Evolutionary conservation across 176 grass and related monocot genomes (phyloP), one percentile per base, ranked within the genome.

Genomic region (Leersia perrieri): DNA sequence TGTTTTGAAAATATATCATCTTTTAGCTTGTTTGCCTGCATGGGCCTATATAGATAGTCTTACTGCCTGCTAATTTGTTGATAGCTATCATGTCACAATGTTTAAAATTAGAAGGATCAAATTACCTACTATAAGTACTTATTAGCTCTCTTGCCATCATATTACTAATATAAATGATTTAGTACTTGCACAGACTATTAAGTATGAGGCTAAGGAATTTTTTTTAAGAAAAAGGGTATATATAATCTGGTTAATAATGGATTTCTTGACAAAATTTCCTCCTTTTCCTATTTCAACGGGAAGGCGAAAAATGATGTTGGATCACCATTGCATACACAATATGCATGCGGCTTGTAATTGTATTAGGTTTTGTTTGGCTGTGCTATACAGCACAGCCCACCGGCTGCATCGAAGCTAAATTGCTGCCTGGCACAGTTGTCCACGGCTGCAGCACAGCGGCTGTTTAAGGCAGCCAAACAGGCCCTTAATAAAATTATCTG

Each of bases 131-230:
- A n/a, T n/a, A 49, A 33, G 63, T 47, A 39, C 16, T 31, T 25
- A 58, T 9, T 60, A 49, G 18, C 23, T 22, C 51, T n/a, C 51
- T 7, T n/a, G 10, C 51, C 40, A 73, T 20, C 14, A 74, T 60
- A 40, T 83, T 78, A 7, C 36, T 65, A 68, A 83, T 66, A 57
- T 68, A 77, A 73, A 44, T 9, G 36, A 20, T 66, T 73, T 47
- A 61, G 30, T 18, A 28, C 51, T 32, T 63, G 41, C 13, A 38
- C 51, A 30, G 42, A 32, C 31, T 28, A 31, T 79, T 61, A 75
- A 75, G 47, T 38, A 73, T 57, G 22, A 61, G 15, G 18, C 60
- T 62, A 69, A 68, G 14, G n/a, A n/a, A n/a, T n/a, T n/a, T n/a
- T n/a, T n/a, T n/a, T n/a, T n/a, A n/a, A n/a, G n/a, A n/a, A n/a